These are phyloP conservation scores for Populus davidiana DNA, from an alignment of 345 rosid species.

Conservation along the genomic window DNA sequence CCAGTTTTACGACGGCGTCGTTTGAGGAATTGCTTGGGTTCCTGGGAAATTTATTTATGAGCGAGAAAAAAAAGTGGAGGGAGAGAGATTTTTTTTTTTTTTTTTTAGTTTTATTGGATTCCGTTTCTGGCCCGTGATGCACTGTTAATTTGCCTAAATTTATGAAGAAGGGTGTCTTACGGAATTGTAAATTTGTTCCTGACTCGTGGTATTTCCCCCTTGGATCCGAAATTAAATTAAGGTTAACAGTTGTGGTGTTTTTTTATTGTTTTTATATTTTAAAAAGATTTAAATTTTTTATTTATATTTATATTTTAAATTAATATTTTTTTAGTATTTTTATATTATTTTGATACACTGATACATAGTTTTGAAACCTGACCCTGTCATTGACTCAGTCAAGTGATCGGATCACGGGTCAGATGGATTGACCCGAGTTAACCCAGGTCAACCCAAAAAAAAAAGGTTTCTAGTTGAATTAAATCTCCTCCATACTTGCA, in stretches of 20 bases:
- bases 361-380: no score
- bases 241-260: background rate
- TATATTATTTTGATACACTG: no score
- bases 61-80: background rate
- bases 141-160: background rate
- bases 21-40: background rate
- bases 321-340: no score
- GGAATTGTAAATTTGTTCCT: background rate
- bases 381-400: no score
- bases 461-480: no score
- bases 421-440: no score
- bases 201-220: background rate
- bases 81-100: background rate
- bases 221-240: no score
- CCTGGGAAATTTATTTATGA: background rate
- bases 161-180: background rate
- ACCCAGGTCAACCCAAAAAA: no score
- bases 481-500: no score
- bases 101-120: background rate
- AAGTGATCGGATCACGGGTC: no score
- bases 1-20: conserved; percentile 11
- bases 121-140: background rate
- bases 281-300: no score
- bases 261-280: background rate
- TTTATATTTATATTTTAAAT: no score